Conservation (phyloP, 176 grass and related monocot species). For the Paspalum notatum region DNA sequence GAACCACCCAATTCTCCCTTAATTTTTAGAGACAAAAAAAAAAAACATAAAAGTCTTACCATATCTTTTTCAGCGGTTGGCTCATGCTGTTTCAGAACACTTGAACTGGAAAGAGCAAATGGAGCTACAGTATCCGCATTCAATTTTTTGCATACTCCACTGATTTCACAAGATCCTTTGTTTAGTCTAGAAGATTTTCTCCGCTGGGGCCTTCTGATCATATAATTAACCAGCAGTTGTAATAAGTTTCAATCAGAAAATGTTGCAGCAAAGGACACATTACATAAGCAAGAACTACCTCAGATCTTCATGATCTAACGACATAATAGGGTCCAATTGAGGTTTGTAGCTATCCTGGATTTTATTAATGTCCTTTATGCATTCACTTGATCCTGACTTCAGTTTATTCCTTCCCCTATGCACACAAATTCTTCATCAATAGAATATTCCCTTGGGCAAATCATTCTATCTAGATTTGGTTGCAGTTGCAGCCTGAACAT, state of each 20-base stretch:
- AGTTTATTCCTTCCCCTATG: slow-evolving; percentile 23
- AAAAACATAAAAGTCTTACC: slow-evolving; percentile 12
- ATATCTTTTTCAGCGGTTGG: slow-evolving; percentile 24
- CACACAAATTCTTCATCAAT: slow-evolving; percentile 32
- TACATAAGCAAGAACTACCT: slow-evolving; percentile 36
- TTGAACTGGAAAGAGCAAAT: slow-evolving; percentile 27
- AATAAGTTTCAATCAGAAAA: slow-evolving; percentile 19
- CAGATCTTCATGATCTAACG: slow-evolving; percentile 26
- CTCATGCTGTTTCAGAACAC: slow-evolving; percentile 17
- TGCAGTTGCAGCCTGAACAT: slow-evolving; percentile 2
- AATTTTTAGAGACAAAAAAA: slow-evolving; percentile 12
- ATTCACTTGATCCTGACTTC: slow-evolving; percentile 44
- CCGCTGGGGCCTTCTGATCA: slow-evolving; percentile 32
- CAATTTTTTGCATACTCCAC: slow-evolving; percentile 9
- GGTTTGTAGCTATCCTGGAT: not conserved
- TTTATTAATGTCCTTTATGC: not conserved
- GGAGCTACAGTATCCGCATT: not conserved
- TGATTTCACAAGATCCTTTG: slow-evolving; percentile 31
- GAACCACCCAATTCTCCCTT: not conserved
- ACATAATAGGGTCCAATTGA: slow-evolving; percentile 11
- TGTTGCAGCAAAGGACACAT: slow-evolving; percentile 12
- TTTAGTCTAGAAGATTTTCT: slow-evolving; percentile 55
- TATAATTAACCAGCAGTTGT: slow-evolving; percentile 20
- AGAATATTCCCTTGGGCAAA: slow-evolving; percentile 7
- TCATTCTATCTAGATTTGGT: not conserved